These are phyloP conservation scores for Tilletia indica DNA, from an alignment of 1,284 basidiomycete genomes.

Conservation along the genomic window DNA sequence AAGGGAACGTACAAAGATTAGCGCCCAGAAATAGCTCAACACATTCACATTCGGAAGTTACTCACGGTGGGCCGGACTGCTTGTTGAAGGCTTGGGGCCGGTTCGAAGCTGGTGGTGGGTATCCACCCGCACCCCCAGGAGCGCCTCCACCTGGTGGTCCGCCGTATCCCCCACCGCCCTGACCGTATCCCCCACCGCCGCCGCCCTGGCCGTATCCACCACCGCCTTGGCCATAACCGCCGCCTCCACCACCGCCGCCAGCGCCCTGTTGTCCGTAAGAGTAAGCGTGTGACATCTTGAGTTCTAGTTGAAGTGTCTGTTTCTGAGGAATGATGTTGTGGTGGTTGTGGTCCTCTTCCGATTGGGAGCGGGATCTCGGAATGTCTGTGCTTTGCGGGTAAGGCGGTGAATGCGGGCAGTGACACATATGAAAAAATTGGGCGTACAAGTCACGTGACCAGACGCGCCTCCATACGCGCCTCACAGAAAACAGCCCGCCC, in stretches of 20 bases:
- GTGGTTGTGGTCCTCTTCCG: no score
- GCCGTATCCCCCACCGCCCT: not conserved
- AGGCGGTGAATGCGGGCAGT: no score
- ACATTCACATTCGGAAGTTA: not conserved
- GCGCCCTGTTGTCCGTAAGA: conserved; percentile 14
- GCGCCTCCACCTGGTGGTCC: conserved; percentile 18
- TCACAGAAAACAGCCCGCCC: not conserved
- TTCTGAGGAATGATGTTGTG: no score
- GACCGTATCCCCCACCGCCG: conserved; percentile 24
- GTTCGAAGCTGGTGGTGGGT: conserved; percentile 6
- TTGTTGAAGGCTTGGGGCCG: conserved; percentile 36
- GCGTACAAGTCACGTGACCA: no score
- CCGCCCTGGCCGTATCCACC: conserved; percentile 30
- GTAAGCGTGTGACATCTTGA: conserved; percentile 9
- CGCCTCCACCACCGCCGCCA: conserved; percentile 23
- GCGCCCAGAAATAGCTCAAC: not conserved
- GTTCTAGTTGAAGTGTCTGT: not conserved
- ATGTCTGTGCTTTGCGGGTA: no score
- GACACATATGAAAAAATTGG: no score
- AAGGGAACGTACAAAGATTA: not conserved
- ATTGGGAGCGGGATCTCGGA: no score
- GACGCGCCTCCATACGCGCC: no score
- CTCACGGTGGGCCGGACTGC: conserved; percentile 34
- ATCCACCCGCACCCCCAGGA: conserved; percentile 20
- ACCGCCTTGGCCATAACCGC: conserved; percentile 21